Conservation (phyloP, 345 rosid genomes). For the Physaria fendleri region DNA sequence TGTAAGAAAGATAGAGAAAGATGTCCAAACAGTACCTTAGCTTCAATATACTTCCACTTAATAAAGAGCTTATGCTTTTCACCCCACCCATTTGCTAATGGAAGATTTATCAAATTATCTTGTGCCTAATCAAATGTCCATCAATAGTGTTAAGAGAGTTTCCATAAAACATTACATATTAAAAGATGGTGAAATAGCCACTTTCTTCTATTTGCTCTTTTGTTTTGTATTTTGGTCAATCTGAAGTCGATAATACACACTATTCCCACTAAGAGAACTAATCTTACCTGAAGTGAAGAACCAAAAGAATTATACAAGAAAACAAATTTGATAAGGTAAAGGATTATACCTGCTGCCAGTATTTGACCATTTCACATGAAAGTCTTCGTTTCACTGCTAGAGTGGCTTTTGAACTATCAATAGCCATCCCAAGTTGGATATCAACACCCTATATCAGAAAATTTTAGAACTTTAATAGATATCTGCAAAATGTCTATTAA, state of each 20-base stretch:
- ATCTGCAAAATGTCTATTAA: neutral
- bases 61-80: conserved; percentile 77
- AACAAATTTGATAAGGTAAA: conserved; percentile 3
- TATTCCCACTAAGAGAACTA: conserved; percentile 7
- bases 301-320: neutral
- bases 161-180: neutral
- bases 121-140: conserved; percentile 59
- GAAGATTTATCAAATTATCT: conserved; percentile 79
- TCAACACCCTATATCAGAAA: conserved; percentile 63
- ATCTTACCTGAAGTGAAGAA: neutral
- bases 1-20: too few species aligned
- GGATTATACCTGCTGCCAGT: conserved; percentile 95
- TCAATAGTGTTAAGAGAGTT: conserved; percentile 4
- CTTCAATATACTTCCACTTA: conserved; percentile 78
- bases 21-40: conserved; percentile 46
- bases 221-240: neutral
- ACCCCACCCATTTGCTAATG: conserved; percentile 86
- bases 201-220: neutral
- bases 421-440: conserved; percentile 99
- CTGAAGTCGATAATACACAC: conserved; percentile 17
- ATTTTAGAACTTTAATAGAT: neutral
- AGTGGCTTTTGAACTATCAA: conserved; percentile 95
- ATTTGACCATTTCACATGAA: conserved; percentile 98
- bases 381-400: conserved; percentile 98
- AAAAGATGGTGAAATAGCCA: conserved; percentile 13